A percentile compares a stretch with the other conserved stretches of the same genome.
Conservation (phyloP, 176 grass and related monocot genomes). For the Oryza nivara region DNA sequence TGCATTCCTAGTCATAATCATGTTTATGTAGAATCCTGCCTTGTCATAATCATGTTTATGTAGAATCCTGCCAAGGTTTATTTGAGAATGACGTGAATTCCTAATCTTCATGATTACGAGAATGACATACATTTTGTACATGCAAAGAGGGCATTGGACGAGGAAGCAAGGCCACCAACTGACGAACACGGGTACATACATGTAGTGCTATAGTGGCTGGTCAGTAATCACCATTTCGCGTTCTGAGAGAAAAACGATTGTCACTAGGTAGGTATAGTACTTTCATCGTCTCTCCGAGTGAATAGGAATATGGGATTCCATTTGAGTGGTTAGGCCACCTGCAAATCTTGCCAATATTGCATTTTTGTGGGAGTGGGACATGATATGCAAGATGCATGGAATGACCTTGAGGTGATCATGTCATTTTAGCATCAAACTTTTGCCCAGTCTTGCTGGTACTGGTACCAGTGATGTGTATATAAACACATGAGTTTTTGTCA, state of each 20-base stretch:
- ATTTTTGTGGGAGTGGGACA: not conserved
- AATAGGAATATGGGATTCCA: not conserved
- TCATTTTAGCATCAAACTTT: not conserved
- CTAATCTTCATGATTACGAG: not conserved
- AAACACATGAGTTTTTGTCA: no score
- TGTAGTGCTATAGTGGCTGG: not conserved
- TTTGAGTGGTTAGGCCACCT: not conserved
- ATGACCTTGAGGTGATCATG: not conserved
- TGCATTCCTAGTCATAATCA: conserved; percentile 18
- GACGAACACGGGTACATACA: no score
- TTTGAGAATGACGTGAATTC: not conserved
- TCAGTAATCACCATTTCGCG: not conserved
- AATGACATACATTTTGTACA: conserved; percentile 27
- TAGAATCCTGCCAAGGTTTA: not conserved
- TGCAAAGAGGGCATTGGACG: not conserved
- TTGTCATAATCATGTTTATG: not conserved
- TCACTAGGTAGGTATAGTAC: not conserved
- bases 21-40: not conserved
- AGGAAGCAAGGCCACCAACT: conserved; percentile 2
- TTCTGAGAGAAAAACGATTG: no score
- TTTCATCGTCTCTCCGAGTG: not conserved
- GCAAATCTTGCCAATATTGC: not conserved
- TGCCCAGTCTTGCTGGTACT: no score
- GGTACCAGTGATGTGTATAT: no score
- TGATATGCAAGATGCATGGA: not conserved